Base-by-base conservation (phyloP, 345 rosid species). In the Citropsis articulata region DNA sequence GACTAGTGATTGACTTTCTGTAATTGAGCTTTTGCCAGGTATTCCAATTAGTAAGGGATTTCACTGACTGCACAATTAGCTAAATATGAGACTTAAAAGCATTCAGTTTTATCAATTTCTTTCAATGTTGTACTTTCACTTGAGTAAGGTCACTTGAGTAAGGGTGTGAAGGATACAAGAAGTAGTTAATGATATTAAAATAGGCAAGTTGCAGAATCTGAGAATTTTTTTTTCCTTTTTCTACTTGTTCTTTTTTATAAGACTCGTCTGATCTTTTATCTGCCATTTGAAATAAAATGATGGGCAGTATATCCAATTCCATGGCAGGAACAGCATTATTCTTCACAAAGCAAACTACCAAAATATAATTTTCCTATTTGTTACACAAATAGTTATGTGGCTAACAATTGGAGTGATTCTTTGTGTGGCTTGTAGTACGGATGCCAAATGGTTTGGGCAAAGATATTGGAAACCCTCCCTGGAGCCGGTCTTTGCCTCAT, bases 401-500 rank as follows among this genome's bases (percentile, higher is more conserved):
- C 75, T 61, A 35, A 84, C 36, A 2, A 38, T 75, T 63, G n/a
- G 78, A 66, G 55, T 82, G 76, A 70, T 84, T 84, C 36, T 69
- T 77, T 21, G 24, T 66, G n/a, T 80, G 82, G 42, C 63, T 7
- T 80, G 66, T 83, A 91, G 97, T 67, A 63, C 81, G 83, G 82
- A 78, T 86, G 78, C 85, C 78, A 33, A 84, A 72, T 89, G 96
- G 87, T 76, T 72, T 81, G 30, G 88, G 79, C 72, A 93, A 90
- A 82, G 96, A 91, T 77, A 73, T 75, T 48, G 91, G 91, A 61
- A 88, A 86, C 74, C 98, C 98, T 66, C 79, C 91, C 38, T 93
- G 99, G 99, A 91, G 85, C 85, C 93, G 85, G 65, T 90, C 97
- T 33, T 83, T 95, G 85, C 87, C 88, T 31, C 94, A 95, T 87